Base-by-base conservation (phyloP, 2,329 filamentous ascomycete species). In the Orbilia blumenaviensis region DNA sequence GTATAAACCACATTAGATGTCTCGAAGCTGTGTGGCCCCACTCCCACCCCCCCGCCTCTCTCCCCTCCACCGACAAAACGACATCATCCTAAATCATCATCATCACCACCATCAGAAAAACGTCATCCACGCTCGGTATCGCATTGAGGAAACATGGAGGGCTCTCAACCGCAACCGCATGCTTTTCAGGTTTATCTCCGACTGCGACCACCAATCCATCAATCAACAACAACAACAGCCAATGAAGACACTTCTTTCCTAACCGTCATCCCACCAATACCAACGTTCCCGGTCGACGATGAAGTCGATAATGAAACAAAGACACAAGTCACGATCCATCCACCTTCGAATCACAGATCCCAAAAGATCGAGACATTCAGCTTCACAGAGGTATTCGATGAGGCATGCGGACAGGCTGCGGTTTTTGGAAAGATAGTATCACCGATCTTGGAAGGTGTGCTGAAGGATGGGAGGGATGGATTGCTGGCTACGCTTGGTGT, bases 321-420 rank as follows among this genome's bases (percentile, higher is more conserved):
- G 25, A 66, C 73, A 4, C 73, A 77, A n/a, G 73, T 77, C 21
- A 77, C 73, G 25, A 63, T 77, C 9, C 73, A 77, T 32, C 80
- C 80, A 12, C 93, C 94, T 0, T 92, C 93, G 1, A 91, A 89
- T 78, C 94, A 89, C 77, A 88, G 94, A 68, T 92, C 94, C 79
- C 89, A 94, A 50, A 93, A 94, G 0, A 89, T 97, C 36, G 95
- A 99, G 83, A 93, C 91, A 81, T 99, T 98, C 82, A 92, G 90
- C 1, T 99, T 99, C 81, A 99, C 95, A 0, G 89, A 89, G 77
- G 93, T 99, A 0, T 97, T 98, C 80, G 91, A 96, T 80, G 94
- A 98, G 81, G 87, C 91, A 80, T 90, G 93, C 1, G 88, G 88
- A 5, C 95, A 99, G 81, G 85, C 95, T 27, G 93, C 97, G 80